Percentiles rank a stretch among this genome's conserved stretches.
Evolutionary conservation across 2,329 filamentous ascomycete genomes (phyloP).

Genomic region (Alternaria dauci): DNA sequence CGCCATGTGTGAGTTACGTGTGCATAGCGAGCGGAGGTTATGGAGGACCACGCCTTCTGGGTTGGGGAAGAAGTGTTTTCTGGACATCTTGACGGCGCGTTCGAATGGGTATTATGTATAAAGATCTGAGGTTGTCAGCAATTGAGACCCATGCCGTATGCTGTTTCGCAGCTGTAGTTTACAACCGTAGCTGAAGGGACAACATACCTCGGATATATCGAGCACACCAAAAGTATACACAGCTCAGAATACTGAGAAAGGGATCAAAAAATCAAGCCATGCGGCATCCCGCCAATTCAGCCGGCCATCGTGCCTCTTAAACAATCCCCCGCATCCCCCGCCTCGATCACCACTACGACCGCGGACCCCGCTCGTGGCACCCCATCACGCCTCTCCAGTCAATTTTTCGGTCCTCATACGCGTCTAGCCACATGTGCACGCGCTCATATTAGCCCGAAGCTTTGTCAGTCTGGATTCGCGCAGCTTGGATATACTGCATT

Average conservation of each 20-base stretch:
- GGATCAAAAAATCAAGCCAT: not conserved
- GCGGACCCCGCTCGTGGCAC: constrained; percentile 16
- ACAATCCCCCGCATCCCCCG: constrained; percentile 34
- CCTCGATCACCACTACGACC: constrained; percentile 26
- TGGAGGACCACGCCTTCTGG: constrained; percentile 61
- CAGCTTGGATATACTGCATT: constrained; percentile 30
- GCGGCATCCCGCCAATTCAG: constrained; percentile 8
- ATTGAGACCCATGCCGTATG: not conserved
- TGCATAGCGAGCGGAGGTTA: constrained; percentile 58
- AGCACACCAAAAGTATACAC: not conserved
- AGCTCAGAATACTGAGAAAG: not conserved
- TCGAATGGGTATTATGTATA: not conserved
- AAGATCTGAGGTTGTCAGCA: not conserved
- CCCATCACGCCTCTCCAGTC: not conserved
- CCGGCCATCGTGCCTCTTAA: constrained; percentile 30
- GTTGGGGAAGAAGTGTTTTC: constrained; percentile 63
- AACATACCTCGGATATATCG: not conserved
- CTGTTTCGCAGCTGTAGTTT: not conserved
- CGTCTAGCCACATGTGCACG: not conserved
- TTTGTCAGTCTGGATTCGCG: not conserved
- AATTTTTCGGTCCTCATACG: not conserved
- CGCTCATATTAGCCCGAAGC: constrained; percentile 12
- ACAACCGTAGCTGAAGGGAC: not conserved
- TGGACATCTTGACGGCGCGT: constrained; percentile 55
- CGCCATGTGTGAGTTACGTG: constrained; percentile 54